A percentile compares a stretch with the other conserved stretches of the same genome.
Evolutionary conservation across 768 basidiomycete species (phyloP).

Genomic region (Kockovaella imperatae): DNA sequence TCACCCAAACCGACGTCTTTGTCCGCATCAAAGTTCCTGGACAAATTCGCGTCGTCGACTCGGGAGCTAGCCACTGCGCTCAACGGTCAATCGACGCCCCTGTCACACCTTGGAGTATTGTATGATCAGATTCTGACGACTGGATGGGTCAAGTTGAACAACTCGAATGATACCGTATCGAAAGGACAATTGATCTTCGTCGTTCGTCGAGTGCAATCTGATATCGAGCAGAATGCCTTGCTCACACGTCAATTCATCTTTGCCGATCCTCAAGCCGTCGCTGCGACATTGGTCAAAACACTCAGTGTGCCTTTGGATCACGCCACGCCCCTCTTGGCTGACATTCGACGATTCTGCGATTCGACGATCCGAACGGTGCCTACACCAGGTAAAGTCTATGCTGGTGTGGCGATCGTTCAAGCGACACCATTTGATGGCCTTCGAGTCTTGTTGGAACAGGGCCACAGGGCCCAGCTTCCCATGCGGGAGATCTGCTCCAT

Average conservation of each 20-base stretch:
- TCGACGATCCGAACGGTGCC: conserved; percentile 21
- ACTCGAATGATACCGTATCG: conserved; percentile 37
- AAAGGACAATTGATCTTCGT: conserved; percentile 46
- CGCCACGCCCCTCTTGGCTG: conserved; percentile 34
- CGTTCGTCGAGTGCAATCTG: conserved; percentile 33
- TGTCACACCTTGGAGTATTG: conserved; percentile 39
- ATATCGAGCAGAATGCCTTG: conserved; percentile 33
- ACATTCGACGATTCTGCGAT: conserved; percentile 35
- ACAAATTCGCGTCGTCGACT: conserved; percentile 34
- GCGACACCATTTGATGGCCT: conserved; percentile 45
- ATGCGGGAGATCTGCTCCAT: conserved; percentile 39
- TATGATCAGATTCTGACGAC: conserved; percentile 46
- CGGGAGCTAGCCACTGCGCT: conserved; percentile 31
- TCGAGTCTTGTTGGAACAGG: conserved; percentile 36
- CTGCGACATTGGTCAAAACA: conserved; percentile 32
- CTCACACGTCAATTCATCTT: conserved; percentile 41
- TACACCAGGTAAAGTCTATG: conserved; percentile 39
- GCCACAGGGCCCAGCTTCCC: conserved; percentile 39
- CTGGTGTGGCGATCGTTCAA: conserved; percentile 41
- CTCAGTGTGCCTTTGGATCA: conserved; percentile 40
- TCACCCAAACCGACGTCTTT: conserved; percentile 8
- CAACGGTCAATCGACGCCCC: conserved; percentile 31
- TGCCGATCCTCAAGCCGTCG: conserved; percentile 39
- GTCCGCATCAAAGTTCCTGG: conserved; percentile 38
- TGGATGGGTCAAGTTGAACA: conserved; percentile 35